phyloP scores from a whole-genome alignment of 1,284 basidiomycete genomes.

The Meira nashicola region DNA sequence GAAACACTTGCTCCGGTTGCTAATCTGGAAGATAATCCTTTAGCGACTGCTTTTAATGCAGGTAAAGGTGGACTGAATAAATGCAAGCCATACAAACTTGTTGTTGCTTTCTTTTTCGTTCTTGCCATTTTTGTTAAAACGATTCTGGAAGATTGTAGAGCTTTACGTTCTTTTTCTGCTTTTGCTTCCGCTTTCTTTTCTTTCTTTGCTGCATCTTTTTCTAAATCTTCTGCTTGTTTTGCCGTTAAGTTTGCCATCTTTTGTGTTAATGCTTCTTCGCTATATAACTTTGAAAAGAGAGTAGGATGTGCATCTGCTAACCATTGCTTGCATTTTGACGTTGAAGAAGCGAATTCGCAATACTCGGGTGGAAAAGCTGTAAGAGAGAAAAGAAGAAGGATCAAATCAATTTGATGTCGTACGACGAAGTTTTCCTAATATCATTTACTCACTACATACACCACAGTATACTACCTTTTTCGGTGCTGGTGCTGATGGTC shows the following conservation, averaged over 20 bases:
- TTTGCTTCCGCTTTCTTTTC: conserved; percentile 51
- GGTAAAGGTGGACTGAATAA: conserved; percentile 48
- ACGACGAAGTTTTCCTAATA: not conserved
- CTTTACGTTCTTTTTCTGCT: conserved; percentile 39
- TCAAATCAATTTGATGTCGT: not conserved
- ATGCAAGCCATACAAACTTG: conserved; percentile 43
- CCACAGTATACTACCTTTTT: not conserved
- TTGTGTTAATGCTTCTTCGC: conserved; percentile 41
- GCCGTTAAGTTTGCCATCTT: conserved; percentile 43
- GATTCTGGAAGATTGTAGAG: conserved; percentile 33
- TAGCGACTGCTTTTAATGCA: conserved; percentile 46
- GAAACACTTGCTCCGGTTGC: conserved; percentile 51
- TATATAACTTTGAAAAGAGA: conserved; percentile 36
- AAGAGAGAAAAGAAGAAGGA: conserved; percentile 15
- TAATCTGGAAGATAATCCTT: conserved; percentile 45
- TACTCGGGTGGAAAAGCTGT: conserved; percentile 49
- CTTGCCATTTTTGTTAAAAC: conserved; percentile 44
- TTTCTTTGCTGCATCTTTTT: conserved; percentile 47
- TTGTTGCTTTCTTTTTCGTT: conserved; percentile 51
- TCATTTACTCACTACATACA: not conserved
- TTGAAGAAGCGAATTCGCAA: conserved; percentile 46
- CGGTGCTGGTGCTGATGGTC: conserved; percentile 7
- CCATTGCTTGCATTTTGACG: conserved; percentile 45
- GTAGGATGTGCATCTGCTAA: conserved; percentile 34
- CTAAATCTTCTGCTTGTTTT: conserved; percentile 48